Conservation (phyloP, 306 rosid species). For the Amphicarpaea edgeworthii region DNA sequence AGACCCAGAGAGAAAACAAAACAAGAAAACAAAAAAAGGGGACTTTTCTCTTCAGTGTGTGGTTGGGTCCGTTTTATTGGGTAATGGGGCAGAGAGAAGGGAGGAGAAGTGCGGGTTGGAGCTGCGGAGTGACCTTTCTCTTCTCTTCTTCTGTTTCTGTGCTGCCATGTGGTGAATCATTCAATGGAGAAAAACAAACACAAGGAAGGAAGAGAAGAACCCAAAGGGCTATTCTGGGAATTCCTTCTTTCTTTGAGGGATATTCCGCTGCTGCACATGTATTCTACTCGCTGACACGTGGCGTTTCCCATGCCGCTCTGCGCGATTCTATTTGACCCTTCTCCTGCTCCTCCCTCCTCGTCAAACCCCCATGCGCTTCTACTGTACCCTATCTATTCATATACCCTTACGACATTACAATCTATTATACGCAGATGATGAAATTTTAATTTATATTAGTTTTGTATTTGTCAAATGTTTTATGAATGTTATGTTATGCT, state of each 20-base stretch:
- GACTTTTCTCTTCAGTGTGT: neutral
- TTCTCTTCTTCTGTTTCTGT: constrained; percentile 15
- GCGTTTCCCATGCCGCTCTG: neutral
- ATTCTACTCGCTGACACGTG: constrained; percentile 42
- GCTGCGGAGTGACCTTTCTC: neutral
- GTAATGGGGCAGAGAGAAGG: neutral
- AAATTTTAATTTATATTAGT: neutral
- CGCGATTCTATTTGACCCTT: constrained; percentile 13
- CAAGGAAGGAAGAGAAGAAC: neutral
- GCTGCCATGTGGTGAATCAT: constrained; percentile 47
- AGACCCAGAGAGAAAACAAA: neutral
- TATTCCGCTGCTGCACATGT: constrained; percentile 42
- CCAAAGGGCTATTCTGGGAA: constrained; percentile 45
- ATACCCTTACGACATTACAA: neutral
- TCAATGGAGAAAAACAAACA: neutral
- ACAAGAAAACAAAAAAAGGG: too few relatives aligned
- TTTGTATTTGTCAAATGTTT: neutral
- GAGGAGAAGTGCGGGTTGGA: constrained; percentile 15
- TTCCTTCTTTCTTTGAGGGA: neutral
- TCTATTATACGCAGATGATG: neutral
- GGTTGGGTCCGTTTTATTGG: constrained; percentile 3
- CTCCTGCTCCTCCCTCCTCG: neutral
- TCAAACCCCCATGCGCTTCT: neutral
- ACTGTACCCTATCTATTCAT: neutral
- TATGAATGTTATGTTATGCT: neutral